Conservation (phyloP, 2,329 filamentous ascomycete species). For the Verticillium isaacii region DNA sequence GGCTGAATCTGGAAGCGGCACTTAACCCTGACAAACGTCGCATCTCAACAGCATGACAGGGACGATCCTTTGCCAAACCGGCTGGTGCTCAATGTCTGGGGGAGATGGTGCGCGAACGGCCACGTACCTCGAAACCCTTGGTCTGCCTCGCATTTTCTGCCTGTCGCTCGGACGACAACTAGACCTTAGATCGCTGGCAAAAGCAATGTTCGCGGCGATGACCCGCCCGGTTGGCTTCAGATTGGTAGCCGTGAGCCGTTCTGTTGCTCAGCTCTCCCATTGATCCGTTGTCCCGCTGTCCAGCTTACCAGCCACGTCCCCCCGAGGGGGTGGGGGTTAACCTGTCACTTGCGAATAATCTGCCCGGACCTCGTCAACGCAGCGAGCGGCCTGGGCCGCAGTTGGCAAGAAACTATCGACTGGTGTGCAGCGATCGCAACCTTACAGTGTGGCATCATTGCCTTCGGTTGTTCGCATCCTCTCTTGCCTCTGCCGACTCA, state of each 20-base stretch:
- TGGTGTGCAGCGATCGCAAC: background rate
- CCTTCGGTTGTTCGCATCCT: background rate
- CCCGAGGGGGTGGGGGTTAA: too few species aligned
- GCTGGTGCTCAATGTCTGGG: background rate
- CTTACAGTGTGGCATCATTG: background rate
- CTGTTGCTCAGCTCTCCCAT: background rate
- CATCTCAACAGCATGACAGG: background rate
- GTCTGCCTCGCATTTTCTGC: background rate
- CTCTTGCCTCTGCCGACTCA: background rate
- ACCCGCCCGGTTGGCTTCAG: background rate
- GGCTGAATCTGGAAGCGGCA: background rate
- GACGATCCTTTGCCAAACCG: background rate
- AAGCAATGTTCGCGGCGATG: background rate
- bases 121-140: background rate
- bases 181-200: background rate
- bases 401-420: background rate
- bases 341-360: background rate
- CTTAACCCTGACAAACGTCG: background rate
- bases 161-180: background rate
- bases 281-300: background rate
- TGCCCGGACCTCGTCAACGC: background rate
- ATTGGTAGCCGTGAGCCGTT: background rate
- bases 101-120: background rate
- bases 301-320: background rate
- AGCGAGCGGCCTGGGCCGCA: background rate